Evolutionary conservation across 768 basidiomycete species (phyloP).

Genomic region (Suillus subaureus): DNA sequence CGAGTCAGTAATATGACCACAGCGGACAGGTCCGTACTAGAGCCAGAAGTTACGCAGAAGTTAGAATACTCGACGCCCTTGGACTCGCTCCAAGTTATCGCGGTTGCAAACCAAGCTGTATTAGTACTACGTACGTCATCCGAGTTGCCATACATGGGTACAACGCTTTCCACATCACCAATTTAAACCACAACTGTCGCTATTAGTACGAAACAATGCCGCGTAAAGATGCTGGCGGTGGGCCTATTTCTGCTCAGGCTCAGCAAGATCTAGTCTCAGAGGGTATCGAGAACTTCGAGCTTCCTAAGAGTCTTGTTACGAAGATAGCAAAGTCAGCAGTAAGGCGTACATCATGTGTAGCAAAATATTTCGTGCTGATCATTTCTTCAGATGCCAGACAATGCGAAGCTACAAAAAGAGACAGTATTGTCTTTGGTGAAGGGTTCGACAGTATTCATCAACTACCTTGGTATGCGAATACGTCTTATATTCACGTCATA

Average conservation of each 20-base stretch:
- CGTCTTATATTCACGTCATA: not conserved
- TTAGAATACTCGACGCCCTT: too few species aligned
- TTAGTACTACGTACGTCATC: not conserved
- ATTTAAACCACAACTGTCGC: not conserved
- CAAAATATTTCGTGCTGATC: not conserved
- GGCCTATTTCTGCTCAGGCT: slow-evolving; percentile 65
- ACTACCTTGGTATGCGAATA: slow-evolving; percentile 72
- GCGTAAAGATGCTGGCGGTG: slow-evolving; percentile 61
- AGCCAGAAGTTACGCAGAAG: not conserved
- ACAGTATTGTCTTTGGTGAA: slow-evolving; percentile 83
- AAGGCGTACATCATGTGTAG: slow-evolving; percentile 22
- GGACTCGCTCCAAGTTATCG: too few species aligned
- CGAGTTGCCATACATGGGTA: not conserved
- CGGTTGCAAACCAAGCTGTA: not conserved
- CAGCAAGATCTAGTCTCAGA: slow-evolving; percentile 82
- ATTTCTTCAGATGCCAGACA: slow-evolving; percentile 69
- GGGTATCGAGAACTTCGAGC: slow-evolving; percentile 87
- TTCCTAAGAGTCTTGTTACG: slow-evolving; percentile 81
- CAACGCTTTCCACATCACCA: not conserved
- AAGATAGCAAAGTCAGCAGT: slow-evolving; percentile 87
- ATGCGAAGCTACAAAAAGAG: slow-evolving; percentile 88
- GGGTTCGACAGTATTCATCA: slow-evolving; percentile 93
- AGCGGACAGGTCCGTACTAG: not conserved
- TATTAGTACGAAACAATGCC: slow-evolving; percentile 53
- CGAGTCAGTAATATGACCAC: not conserved